phyloP scores from a whole-genome alignment of 176 grass and related monocot genomes.

The Avena atlantica region DNA sequence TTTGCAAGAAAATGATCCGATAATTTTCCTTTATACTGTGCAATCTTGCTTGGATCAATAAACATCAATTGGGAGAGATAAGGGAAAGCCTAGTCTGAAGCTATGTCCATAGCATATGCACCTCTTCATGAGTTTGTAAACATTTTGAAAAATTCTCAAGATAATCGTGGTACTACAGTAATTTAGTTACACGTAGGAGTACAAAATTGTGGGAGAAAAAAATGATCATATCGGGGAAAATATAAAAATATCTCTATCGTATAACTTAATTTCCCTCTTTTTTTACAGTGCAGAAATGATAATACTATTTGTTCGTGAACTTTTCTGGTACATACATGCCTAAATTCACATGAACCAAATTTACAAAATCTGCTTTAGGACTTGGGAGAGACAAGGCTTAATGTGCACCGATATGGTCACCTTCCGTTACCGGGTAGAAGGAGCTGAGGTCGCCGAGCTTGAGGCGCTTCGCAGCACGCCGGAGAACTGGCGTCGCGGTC shows the following conservation, averaged over 20 bases:
- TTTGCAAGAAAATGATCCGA: constrained; percentile 8
- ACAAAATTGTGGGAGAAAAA: not conserved
- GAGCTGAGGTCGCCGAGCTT: not conserved
- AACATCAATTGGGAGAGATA: no score
- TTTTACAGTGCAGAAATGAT: not conserved
- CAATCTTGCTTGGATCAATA: not conserved
- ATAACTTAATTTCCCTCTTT: not conserved
- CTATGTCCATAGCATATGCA: not conserved
- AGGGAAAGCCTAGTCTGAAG: not conserved
- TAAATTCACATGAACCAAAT: not conserved
- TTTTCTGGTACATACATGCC: not conserved
- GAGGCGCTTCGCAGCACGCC: not conserved
- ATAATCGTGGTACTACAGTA: not conserved
- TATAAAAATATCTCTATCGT: not conserved
- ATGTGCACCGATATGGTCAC: not conserved
- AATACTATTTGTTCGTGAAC: not conserved
- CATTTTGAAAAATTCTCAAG: not conserved
- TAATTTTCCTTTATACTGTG: no score
- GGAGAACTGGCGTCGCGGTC: not conserved
- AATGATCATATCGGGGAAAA: not conserved
- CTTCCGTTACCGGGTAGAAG: not conserved
- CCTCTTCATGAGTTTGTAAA: not conserved
- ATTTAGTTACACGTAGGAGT: not conserved
- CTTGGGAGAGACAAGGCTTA: not conserved
- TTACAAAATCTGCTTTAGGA: not conserved